Evolutionary conservation across 164 flowering plant genomes (phyloP).

Genomic region (Saururus chinensis): DNA sequence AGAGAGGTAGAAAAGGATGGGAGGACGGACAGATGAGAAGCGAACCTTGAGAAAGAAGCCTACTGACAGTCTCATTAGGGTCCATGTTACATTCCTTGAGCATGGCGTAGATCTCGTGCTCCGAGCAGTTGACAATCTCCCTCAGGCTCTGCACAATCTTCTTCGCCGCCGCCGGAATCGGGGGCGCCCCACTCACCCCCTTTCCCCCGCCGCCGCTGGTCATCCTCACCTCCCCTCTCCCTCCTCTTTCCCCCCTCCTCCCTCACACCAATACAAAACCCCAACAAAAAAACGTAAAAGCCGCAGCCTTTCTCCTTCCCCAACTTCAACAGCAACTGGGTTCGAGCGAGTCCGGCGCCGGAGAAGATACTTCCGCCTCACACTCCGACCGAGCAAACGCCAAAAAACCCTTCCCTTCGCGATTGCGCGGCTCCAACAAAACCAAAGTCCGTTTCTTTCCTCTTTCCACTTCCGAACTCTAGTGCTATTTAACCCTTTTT

Average conservation of each 20-base stretch:
- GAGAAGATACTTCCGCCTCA: too few species aligned
- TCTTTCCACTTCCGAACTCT: too few species aligned
- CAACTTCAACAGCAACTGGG: too few species aligned
- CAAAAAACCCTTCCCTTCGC: too few species aligned
- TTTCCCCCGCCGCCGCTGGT: constrained; percentile 14
- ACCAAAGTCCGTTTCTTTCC: too few species aligned
- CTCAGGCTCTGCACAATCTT: constrained; percentile 85
- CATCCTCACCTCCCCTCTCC: constrained; percentile 21
- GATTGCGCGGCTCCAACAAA: too few species aligned
- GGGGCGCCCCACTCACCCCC: constrained; percentile 19
- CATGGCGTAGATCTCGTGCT: constrained; percentile 35
- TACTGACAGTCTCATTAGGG: constrained; percentile 80
- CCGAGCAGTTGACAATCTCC: constrained; percentile 61
- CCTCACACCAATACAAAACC: not conserved
- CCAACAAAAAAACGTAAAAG: not conserved
- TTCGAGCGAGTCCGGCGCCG: too few species aligned
- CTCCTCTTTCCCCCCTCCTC: not conserved
- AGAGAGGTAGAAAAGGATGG: not conserved
- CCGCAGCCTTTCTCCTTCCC: not conserved
- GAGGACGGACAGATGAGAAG: not conserved
- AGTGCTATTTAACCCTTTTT: too few species aligned
- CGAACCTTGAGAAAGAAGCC: constrained; percentile 85
- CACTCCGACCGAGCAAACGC: too few species aligned
- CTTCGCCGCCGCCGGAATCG: constrained; percentile 52
- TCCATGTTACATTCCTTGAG: constrained; percentile 80